Evolutionary conservation across 2,329 filamentous ascomycete genomes (phyloP).

Genomic region (Diplodia corticola): DNA sequence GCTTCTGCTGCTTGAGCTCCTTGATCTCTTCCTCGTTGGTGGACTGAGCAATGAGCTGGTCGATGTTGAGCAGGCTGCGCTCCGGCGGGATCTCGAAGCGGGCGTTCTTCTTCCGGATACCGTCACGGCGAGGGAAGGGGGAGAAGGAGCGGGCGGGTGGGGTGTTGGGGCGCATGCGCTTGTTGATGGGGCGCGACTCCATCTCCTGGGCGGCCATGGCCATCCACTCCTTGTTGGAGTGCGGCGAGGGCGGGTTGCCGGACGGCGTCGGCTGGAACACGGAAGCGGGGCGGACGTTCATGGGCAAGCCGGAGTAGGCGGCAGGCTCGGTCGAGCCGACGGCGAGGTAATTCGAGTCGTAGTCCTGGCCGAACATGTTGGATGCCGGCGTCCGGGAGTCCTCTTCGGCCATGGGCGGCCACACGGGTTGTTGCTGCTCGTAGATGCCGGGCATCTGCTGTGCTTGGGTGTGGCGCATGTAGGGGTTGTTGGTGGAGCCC

Average conservation of each 20-base stretch:
- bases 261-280: constrained; percentile 49
- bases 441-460: constrained; percentile 45
- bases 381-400: constrained; percentile 63
- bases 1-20: constrained; percentile 97
- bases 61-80: constrained; percentile 91
- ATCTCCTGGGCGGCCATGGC: constrained; percentile 53
- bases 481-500: constrained; percentile 56
- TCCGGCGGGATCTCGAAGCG: constrained; percentile 96
- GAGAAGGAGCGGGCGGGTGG: constrained; percentile 69
- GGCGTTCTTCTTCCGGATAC: constrained; percentile 98
- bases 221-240: constrained; percentile 62
- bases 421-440: constrained; percentile 52
- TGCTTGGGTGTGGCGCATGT: constrained; percentile 60
- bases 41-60: constrained; percentile 83
- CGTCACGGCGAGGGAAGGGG: constrained; percentile 73
- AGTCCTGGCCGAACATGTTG: constrained; percentile 55
- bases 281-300: constrained; percentile 50
- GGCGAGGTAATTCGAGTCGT: constrained; percentile 43
- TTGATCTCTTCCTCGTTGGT: constrained; percentile 92
- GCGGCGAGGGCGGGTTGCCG: constrained; percentile 59
- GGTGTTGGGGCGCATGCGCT: constrained; percentile 66
- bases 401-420: constrained; percentile 51
- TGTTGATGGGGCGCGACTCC: constrained; percentile 50
- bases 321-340: constrained; percentile 42
- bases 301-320: constrained; percentile 40